phyloP scores from a whole-genome alignment of 768 basidiomycete species.

The Cystobasidium tubakii region DNA sequence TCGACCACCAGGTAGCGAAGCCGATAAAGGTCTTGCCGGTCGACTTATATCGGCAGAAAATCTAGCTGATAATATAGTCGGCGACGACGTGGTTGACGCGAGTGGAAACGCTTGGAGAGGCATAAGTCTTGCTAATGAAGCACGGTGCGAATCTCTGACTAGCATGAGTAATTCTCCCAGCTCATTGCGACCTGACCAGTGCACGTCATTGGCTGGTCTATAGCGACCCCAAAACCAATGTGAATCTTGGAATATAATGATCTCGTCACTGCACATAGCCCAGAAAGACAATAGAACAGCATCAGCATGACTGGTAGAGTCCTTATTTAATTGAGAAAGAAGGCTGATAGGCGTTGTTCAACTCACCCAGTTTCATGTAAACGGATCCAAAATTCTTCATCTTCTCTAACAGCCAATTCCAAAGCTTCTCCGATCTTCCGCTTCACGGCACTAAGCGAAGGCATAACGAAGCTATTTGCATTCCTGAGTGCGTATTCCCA shows the following conservation, averaged over 20 bases:
- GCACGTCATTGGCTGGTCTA: not conserved
- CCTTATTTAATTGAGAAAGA: too few relatives aligned
- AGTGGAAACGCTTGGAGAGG: not conserved
- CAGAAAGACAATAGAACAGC: not conserved
- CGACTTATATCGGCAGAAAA: not conserved
- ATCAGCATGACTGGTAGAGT: not conserved
- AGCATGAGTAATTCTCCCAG: conserved; percentile 7
- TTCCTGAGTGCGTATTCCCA: not conserved
- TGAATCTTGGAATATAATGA: not conserved
- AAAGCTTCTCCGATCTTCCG: not conserved
- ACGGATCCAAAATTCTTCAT: not conserved
- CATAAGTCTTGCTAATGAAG: not conserved
- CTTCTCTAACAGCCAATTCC: not conserved
- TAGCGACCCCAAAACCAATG: conserved; percentile 14
- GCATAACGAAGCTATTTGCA: not conserved
- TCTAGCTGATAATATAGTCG: not conserved
- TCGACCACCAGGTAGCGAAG: not conserved
- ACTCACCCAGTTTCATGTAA: not conserved
- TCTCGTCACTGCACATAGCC: not conserved
- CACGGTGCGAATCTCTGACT: not conserved
- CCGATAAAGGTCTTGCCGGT: not conserved
- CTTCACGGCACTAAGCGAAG: not conserved
- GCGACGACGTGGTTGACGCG: not conserved
- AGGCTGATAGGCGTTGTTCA: too few relatives aligned
- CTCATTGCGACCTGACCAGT: conserved; percentile 17